Base-by-base conservation (phyloP, 495 filamentous ascomycete species). In the Penicilliopsis zonata region DNA sequence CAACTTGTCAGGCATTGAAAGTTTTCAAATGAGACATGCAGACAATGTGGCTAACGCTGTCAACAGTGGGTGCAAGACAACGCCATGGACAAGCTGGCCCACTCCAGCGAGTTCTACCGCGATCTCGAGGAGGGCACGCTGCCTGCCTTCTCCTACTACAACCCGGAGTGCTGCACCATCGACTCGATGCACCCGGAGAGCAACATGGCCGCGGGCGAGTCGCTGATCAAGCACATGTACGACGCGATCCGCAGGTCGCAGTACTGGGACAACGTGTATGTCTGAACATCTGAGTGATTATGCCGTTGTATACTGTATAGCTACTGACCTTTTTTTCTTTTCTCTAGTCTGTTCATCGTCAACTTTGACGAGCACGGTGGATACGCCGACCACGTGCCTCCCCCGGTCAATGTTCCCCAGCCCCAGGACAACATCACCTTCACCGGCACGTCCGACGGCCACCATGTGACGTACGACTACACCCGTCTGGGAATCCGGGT, bases 341-440 rank as follows among this genome's bases (percentile, higher is more conserved):
- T n/a, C n/a, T n/a, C n/a, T 42, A 60, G 55, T 5, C 52, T 70
- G 15, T 55, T 67, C 34, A 53, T 68, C 37, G 41, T 70, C 10
- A 70, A 59, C 35, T 70, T 63, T 31, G 65, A 68, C 39, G 64
- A 68, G 50, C 59, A 49, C 12, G 62, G 65, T 15, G 63, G 63
- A 21, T 68, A 65, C 58, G 51, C 50, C 30, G 65, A 69, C 49
- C 65, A 69, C 42, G 62, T 67, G 13, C 53, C 63, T 2, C 52
- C 65, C 2, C 65, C 65, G 5, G 42, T 57, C 14, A 55, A 51
- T 21, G 43, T 52, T 3, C 55, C 42, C 20, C 44, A 57, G 35
- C 46, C 56, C 4, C 62, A 69, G 30, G 37, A 53, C 36, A 28
- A 57, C 17, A 57, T 55, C 1, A 67, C 62, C 48, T 68, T 59